Evolutionary conservation across 495 filamentous ascomycete species (phyloP).

Genomic region (Trichocladium uniseriatum): DNA sequence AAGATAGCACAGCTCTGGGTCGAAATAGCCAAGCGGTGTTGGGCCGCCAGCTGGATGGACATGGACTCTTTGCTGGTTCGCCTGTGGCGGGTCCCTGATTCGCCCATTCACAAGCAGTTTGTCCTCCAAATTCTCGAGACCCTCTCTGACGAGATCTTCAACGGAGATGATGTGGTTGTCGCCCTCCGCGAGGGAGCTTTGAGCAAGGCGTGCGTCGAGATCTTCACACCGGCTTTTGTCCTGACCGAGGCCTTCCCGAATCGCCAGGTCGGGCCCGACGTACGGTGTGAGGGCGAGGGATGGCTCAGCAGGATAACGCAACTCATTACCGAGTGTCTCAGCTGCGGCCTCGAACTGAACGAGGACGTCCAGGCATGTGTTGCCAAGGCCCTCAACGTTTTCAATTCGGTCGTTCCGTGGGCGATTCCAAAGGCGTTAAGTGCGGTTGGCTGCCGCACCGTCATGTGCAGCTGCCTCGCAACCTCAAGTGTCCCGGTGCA

Average conservation of each 20-base stretch:
- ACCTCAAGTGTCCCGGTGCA: conserved; percentile 64
- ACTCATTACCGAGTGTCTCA: conserved; percentile 64
- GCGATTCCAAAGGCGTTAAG: conserved; percentile 71
- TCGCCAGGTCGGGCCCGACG: conserved; percentile 47
- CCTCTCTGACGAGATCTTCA: conserved; percentile 92
- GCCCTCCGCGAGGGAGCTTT: conserved; percentile 72
- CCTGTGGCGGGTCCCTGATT: conserved; percentile 60
- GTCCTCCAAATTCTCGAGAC: conserved; percentile 80
- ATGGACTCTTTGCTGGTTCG: conserved; percentile 81
- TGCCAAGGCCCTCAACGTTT: conserved; percentile 61
- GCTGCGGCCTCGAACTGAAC: conserved; percentile 51
- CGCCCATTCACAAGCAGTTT: conserved; percentile 64
- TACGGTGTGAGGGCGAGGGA: conserved; percentile 69
- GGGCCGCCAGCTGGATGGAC: conserved; percentile 83
- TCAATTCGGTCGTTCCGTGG: conserved; percentile 75
- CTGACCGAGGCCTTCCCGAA: conserved; percentile 64
- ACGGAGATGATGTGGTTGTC: conserved; percentile 76
- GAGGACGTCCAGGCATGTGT: conserved; percentile 56
- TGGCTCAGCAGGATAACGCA: conserved; percentile 74
- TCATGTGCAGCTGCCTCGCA: conserved; percentile 66
- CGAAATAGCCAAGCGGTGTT: conserved; percentile 85
- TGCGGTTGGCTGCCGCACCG: conserved; percentile 56
- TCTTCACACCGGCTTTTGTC: conserved; percentile 74
- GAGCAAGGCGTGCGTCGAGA: conserved; percentile 81
- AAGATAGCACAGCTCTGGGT: conserved; percentile 95